Conservation (phyloP, 2,329 filamentous ascomycete species). For the Aureobasidium sp. region DNA sequence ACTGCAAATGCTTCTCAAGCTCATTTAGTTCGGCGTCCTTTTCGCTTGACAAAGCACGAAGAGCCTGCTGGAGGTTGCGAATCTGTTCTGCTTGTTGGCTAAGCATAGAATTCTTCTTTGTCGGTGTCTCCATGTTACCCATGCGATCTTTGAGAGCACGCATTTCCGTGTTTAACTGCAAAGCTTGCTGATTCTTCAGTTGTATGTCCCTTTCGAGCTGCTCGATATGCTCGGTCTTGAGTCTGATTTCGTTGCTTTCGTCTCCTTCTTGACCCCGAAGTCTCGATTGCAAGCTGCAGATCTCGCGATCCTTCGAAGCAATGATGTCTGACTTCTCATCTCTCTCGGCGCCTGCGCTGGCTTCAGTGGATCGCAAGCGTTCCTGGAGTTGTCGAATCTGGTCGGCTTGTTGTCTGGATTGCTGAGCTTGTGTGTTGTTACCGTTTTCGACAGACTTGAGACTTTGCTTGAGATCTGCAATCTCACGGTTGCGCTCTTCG, state of each 20-base stretch:
- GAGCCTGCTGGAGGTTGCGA: conserved; percentile 23
- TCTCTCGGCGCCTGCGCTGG: conserved; percentile 32
- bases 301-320: conserved; percentile 33
- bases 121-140: conserved; percentile 28
- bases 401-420: conserved; percentile 41
- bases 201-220: conserved; percentile 33
- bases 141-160: conserved; percentile 25
- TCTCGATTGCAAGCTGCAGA: conserved; percentile 25
- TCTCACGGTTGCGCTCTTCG: conserved; percentile 65
- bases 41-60: conserved; percentile 25
- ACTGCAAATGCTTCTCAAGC: conserved; percentile 27
- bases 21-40: conserved; percentile 29
- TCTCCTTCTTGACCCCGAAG: conserved; percentile 22
- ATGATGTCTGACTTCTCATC: conserved; percentile 33
- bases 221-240: conserved; percentile 25
- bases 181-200: conserved; percentile 20
- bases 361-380: conserved; percentile 36
- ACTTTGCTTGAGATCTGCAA: conserved; percentile 32
- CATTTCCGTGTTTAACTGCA: conserved; percentile 25
- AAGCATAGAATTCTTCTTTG: conserved; percentile 28
- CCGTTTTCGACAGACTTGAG: conserved; percentile 21
- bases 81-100: conserved; percentile 28
- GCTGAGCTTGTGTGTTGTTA: conserved; percentile 40
- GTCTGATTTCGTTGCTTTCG: conserved; percentile 23
- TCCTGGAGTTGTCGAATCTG: conserved; percentile 41